Evolutionary conservation across 108 stramenopile species (phyloP), one percentile per base, ranked within the genome.

Genomic region (Skeletonema marinoi): DNA sequence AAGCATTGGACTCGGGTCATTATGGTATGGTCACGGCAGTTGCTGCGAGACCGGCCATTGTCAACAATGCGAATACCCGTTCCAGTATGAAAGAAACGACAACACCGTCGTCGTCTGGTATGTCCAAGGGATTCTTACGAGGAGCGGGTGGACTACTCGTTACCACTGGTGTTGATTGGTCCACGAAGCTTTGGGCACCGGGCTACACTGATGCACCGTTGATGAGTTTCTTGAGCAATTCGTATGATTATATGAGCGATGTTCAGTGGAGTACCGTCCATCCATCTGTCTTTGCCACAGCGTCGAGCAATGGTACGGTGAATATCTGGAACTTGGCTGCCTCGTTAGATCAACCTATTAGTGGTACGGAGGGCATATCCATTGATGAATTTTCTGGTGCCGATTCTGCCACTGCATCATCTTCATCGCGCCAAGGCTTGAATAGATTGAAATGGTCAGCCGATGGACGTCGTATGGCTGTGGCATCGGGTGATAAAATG

Each of bases 221-320:
- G 35, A 58, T 91, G 77, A 93, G 87, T 70, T 81, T 89, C 36
- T 86, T 93, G 56, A 94, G 89, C 73, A 86, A 90, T 69, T 92
- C 92, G 13, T 95, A 93, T 46, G 96, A 97, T 78, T 94, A 94
- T 83, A 92, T 97, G 92, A 88, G 90, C 62, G 96, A 93, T 74
- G 93, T 87, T 10, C 91, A 93, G 86, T 97, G 96, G 89, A 91
- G 86, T 66, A 93, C 96, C 1, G 70, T 83, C 16, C 92, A 95
- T 72, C 91, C 94, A 16, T 84, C 90, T 10, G 68, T 97, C 41
- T 95, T 95, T 80, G 93, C 92, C 33, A 91, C 93, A 10, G 90
- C 91, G 19, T 91, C 93, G 1, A 90, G 91, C 65, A 94, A 92
- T 54, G 96, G 96, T 32, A 92, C 88, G 19, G 48, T 96, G 38